Percentiles rank a stretch among this genome's conserved stretches.
Evolutionary conservation across 768 basidiomycete genomes (phyloP).

Genomic region (Mycena floridula): DNA sequence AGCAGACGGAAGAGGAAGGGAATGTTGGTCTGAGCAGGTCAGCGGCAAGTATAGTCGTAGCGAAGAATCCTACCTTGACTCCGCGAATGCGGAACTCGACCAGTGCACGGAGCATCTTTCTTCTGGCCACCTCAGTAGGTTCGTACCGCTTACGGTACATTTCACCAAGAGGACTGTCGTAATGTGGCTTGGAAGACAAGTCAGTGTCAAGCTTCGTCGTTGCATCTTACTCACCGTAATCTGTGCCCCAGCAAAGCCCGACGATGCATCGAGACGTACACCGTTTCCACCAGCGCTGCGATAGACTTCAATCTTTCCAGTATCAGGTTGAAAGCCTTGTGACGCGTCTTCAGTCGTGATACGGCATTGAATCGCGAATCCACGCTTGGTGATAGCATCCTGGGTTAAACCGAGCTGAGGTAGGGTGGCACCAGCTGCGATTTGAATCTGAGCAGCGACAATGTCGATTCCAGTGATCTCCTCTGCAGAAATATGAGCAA

Average conservation of each 20-base stretch:
- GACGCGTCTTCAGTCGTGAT: conserved; percentile 96
- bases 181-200: conserved; percentile 70
- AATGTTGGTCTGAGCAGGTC: conserved; percentile 76
- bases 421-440: conserved; percentile 96
- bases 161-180: conserved; percentile 94
- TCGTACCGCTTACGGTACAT: too few relatives aligned
- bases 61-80: conserved; percentile 64
- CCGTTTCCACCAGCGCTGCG: conserved; percentile 98
- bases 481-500: conserved; percentile 45
- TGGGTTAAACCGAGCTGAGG: conserved; percentile 94
- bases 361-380: conserved; percentile 97
- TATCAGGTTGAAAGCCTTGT: conserved; percentile 93
- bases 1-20: conserved; percentile 98
- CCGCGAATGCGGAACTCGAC: conserved; percentile 99
- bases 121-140: conserved; percentile 96
- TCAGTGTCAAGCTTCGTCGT: conserved; percentile 1
- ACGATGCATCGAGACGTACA: conserved; percentile 92
- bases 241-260: conserved; percentile 97
- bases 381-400: conserved; percentile 92
- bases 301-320: conserved; percentile 99
- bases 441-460: conserved; percentile 98
- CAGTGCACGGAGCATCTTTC: conserved; percentile 99
- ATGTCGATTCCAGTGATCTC: conserved; percentile 99
- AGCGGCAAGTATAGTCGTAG: background rate
- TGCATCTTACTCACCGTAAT: conserved; percentile 79